Base-by-base conservation (phyloP, 306 rosid species). In the Begonia peltatifolia region DNA sequence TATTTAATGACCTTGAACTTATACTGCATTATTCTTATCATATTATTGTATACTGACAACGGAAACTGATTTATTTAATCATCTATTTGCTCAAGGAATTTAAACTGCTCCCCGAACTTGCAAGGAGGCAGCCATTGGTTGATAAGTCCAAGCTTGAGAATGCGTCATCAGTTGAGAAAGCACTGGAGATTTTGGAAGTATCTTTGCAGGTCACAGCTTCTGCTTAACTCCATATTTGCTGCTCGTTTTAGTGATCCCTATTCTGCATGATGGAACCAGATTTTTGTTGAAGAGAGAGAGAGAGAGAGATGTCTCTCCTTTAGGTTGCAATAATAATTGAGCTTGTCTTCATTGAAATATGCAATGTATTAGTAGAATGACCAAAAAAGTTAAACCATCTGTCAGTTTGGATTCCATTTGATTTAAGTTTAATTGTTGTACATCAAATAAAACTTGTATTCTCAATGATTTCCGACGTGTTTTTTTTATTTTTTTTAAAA, bases 61-160 rank as follows among this genome's bases (percentile, higher is more conserved):
- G 1, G 8, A 30, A 9, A 30, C 38, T 30, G 38, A 30, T 30
- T 30, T 43, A 12, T 36, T 13, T 18, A 9, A 42, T 51, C 13
- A 30, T 58, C 11, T 10, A 44, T 38, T 18, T 58, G 17, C 43
- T 55, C 12, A 62, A 85, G 97, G 92, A 90, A 74, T 83, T 90
- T 65, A 74, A 83, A 80, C 90, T 90, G 44, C 90, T 90, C 68
- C 94, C 97, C 30, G 65, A 74, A 71, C 84, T 85, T 18, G 95
- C 92, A 15, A 76, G 87, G 72, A 72, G 71, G 52, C 94, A 90
- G 72, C 94, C 95, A 42, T 5, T 53, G 16, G 73, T 85, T 49
- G 92, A 90, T 46, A 85, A 71, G 69, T 75, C 85, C 66, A 78
- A 75, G 69, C 95, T 90, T 71, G 67, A 80, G 64, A 78, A 51